Evolutionary conservation across 164 flowering plant species (phyloP).

Genomic region (Vitis labrusca): DNA sequence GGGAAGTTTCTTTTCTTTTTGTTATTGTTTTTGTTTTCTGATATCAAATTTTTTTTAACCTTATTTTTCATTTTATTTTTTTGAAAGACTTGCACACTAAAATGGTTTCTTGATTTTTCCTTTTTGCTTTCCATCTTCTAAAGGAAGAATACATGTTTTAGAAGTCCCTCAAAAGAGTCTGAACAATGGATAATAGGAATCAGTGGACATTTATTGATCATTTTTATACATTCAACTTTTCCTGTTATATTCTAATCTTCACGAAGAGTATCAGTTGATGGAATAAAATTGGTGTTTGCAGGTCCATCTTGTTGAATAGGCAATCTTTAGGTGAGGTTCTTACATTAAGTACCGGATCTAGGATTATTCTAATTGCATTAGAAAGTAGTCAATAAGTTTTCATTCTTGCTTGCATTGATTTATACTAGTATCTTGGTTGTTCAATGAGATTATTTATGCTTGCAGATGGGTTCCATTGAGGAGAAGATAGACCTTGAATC

Average conservation of each 20-base stretch:
- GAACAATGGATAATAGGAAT: no score
- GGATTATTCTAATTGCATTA: neutral
- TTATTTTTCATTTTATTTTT: no score
- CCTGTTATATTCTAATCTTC: neutral
- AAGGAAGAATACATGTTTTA: no score
- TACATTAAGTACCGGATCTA: neutral
- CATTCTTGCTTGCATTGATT: neutral
- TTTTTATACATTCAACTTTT: no score
- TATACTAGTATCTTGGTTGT: neutral
- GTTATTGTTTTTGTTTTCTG: no score
- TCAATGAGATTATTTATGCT: neutral
- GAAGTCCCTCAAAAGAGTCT: no score
- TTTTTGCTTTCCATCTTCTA: no score
- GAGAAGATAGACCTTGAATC: constrained; percentile 39
- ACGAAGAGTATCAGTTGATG: neutral
- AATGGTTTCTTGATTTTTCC: no score
- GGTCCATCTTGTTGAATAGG: neutral
- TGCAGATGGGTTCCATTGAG: constrained; percentile 48
- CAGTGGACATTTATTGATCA: no score
- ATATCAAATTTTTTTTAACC: no score
- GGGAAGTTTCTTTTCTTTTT: no score
- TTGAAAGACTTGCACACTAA: no score
- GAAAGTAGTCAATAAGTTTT: neutral
- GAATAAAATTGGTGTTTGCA: neutral
- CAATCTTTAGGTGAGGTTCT: neutral